Evolutionary conservation across 2,329 filamentous ascomycete species (phyloP).

Genomic region (Pestalotiopsis sp.): DNA sequence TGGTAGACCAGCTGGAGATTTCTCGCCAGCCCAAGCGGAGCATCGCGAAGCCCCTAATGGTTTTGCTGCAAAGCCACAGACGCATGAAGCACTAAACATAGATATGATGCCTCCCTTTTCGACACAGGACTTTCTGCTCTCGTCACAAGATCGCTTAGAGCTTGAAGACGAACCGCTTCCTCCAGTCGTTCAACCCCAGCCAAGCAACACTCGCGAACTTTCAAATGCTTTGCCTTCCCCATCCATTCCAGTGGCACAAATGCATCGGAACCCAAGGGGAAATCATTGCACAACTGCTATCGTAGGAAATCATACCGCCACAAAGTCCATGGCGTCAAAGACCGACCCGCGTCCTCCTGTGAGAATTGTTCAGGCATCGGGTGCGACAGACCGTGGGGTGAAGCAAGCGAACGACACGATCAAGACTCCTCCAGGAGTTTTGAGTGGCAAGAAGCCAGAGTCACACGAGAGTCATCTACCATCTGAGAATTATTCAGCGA

Average conservation of each 20-base stretch:
- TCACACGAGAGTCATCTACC: background rate
- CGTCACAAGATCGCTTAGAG: constrained; percentile 50
- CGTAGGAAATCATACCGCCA: background rate
- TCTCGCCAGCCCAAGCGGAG: background rate
- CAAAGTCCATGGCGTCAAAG: background rate
- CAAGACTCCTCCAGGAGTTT: background rate
- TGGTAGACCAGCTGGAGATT: background rate
- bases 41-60: background rate
- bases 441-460: background rate
- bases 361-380: background rate
- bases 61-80: background rate
- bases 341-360: background rate
- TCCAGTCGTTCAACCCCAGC: constrained; percentile 11
- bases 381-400: background rate
- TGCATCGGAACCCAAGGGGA: background rate
- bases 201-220: background rate
- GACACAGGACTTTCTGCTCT: constrained; percentile 49
- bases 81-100: background rate
- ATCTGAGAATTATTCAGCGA: background rate
- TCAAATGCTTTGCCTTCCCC: background rate
- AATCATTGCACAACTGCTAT: background rate
- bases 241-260: background rate
- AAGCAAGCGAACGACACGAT: background rate
- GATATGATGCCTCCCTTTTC: constrained; percentile 39
- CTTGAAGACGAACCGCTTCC: constrained; percentile 34